Evolutionary conservation across 805 yeast species (phyloP).

Genomic region (Cyberlindnera japonica): DNA sequence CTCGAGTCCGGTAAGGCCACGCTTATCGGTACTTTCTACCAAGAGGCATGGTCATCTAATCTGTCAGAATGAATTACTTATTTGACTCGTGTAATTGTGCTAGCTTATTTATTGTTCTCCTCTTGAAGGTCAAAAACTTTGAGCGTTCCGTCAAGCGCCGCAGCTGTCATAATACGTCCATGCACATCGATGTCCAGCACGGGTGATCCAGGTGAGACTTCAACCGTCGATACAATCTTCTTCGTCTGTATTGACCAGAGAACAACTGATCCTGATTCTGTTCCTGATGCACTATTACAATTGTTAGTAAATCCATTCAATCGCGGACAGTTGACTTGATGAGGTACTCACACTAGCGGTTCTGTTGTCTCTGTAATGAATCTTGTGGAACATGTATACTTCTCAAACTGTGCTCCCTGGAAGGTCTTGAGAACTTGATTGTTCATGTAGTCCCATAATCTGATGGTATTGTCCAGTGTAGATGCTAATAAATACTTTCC

Average conservation of each 20-base stretch:
- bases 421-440: slow-evolving; percentile 78
- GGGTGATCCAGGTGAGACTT: slow-evolving; percentile 10
- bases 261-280: slow-evolving; percentile 49
- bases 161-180: slow-evolving; percentile 9
- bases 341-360: slow-evolving; percentile 34
- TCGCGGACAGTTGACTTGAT: too few relatives aligned
- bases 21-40: not conserved
- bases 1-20: not conserved
- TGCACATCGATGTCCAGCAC: slow-evolving; percentile 18
- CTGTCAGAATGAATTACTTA: too few relatives aligned
- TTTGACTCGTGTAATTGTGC: too few relatives aligned
- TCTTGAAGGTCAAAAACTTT: slow-evolving; percentile 6
- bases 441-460: slow-evolving; percentile 84
- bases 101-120: not conserved
- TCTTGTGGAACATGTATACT: slow-evolving; percentile 48
- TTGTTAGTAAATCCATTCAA: slow-evolving; percentile 4
- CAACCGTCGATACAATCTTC: slow-evolving; percentile 32
- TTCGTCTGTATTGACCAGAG: slow-evolving; percentile 70
- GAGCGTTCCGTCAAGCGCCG: slow-evolving; percentile 13
- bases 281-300: slow-evolving; percentile 47
- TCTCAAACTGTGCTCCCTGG: slow-evolving; percentile 36
- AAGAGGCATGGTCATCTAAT: too few relatives aligned
- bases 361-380: slow-evolving; percentile 40
- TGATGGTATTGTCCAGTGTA: slow-evolving; percentile 71
- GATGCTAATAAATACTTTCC: slow-evolving; percentile 75